phyloP scores from a whole-genome alignment of 495 filamentous ascomycete genomes.

The Podospora conica region DNA sequence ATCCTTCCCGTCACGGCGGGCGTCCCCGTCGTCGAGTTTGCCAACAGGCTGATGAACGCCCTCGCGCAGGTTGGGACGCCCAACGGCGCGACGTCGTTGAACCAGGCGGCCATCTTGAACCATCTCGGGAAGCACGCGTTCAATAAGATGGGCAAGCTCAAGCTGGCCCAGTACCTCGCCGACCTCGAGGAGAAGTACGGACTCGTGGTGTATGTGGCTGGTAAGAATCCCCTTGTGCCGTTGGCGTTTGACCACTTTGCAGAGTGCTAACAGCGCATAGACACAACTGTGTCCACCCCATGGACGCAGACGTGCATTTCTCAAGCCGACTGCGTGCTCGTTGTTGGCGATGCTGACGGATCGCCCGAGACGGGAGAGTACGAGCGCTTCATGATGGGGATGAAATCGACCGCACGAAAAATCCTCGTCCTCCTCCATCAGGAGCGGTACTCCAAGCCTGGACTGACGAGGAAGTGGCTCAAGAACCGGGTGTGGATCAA shows the following conservation, averaged over 20 bases:
- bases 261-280: conserved; percentile 33
- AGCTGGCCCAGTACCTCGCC: conserved; percentile 90
- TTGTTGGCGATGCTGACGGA: conserved; percentile 86
- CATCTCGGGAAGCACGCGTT: conserved; percentile 95
- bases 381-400: conserved; percentile 88
- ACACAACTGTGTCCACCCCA: conserved; percentile 90
- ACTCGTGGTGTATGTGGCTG: conserved; percentile 93
- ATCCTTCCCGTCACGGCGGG: conserved; percentile 86
- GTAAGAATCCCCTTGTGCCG: conserved; percentile 33
- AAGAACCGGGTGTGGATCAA: conserved; percentile 96
- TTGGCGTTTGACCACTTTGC: conserved; percentile 12
- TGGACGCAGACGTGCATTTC: conserved; percentile 98
- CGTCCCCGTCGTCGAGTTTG: conserved; percentile 91
- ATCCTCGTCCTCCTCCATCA: conserved; percentile 89
- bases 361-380: conserved; percentile 91
- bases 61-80: conserved; percentile 79
- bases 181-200: conserved; percentile 97
- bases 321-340: conserved; percentile 90
- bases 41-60: conserved; percentile 79
- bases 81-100: conserved; percentile 86
- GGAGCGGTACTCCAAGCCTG: conserved; percentile 80
- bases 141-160: conserved; percentile 93
- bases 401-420: conserved; percentile 94
- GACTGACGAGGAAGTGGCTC: conserved; percentile 81
- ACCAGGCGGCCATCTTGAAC: conserved; percentile 88